These are phyloP conservation scores for Zanthoxylum bungeanum DNA, from an alignment of 345 rosid genomes.

Conservation along the genomic window DNA sequence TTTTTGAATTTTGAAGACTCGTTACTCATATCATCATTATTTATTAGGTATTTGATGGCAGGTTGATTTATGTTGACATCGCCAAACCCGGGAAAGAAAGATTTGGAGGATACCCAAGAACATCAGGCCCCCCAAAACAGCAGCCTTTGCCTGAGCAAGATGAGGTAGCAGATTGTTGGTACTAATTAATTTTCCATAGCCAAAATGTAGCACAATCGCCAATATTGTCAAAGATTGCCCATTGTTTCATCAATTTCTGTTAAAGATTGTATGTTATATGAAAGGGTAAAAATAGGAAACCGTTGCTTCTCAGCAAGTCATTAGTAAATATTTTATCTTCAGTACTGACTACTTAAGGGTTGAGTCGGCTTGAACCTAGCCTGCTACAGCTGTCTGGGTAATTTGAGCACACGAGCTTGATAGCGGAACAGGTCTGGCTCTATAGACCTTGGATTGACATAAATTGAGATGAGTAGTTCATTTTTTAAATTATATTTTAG, in stretches of 20 bases:
- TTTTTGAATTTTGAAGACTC: neutral
- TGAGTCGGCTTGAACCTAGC: too few relatives aligned
- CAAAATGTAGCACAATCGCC: neutral
- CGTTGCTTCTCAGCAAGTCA: too few relatives aligned
- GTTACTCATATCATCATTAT: neutral
- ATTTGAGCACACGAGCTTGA: too few relatives aligned
- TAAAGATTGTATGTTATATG: neutral
- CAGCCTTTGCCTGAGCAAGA: constrained; percentile 21
- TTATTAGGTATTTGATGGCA: constrained; percentile 57
- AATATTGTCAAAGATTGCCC: neutral
- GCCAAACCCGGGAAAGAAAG: constrained; percentile 60
- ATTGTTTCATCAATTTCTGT: neutral
- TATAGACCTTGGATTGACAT: too few relatives aligned
- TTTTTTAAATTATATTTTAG: too few relatives aligned
- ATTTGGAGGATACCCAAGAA: constrained; percentile 38
- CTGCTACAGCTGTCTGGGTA: too few relatives aligned
- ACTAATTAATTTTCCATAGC: constrained; percentile 22
- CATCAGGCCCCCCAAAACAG: constrained; percentile 73
- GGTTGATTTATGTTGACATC: constrained; percentile 67
- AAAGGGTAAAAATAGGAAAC: too few relatives aligned
- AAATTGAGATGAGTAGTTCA: too few relatives aligned
- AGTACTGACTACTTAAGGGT: too few relatives aligned
- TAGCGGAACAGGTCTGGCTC: too few relatives aligned
- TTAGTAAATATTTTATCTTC: too few relatives aligned
- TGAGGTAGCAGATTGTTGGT: constrained; percentile 72